Conservation (phyloP, 2,329 filamentous ascomycete genomes). For the Septoria linicola region DNA sequence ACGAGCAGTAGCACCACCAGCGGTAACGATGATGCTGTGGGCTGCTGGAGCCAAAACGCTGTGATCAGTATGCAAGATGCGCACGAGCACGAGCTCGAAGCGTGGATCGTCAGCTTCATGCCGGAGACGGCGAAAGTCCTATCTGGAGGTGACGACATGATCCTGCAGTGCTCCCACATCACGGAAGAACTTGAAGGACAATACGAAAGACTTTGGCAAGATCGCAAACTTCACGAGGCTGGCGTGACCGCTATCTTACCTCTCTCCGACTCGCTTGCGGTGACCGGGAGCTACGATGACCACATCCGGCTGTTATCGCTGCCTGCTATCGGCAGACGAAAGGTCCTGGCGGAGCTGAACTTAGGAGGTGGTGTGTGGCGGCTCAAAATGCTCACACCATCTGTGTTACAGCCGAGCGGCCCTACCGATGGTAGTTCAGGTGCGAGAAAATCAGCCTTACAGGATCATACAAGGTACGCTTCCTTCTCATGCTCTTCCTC, state of each 20-base stretch:
- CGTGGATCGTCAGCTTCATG: constrained; percentile 68
- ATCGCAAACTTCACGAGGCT: constrained; percentile 66
- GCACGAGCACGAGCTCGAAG: constrained; percentile 59
- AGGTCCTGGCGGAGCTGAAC: constrained; percentile 61
- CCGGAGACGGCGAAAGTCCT: constrained; percentile 44
- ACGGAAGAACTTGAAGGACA: constrained; percentile 3
- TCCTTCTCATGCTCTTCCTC: constrained; percentile 4
- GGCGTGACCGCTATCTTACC: constrained; percentile 87
- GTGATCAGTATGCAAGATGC: constrained; percentile 28
- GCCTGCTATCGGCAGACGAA: constrained; percentile 42
- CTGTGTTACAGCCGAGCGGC: constrained; percentile 11
- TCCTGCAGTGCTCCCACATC: constrained; percentile 47
- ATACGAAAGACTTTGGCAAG: constrained; percentile 40
- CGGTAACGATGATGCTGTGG: not conserved
- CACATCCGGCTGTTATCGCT: constrained; percentile 65
- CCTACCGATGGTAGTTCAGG: constrained; percentile 1
- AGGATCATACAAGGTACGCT: constrained; percentile 20
- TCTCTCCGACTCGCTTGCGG: constrained; percentile 59
- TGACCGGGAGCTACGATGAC: constrained; percentile 94
- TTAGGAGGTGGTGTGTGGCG: constrained; percentile 86
- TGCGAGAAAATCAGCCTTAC: constrained; percentile 8
- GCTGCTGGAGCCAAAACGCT: constrained; percentile 42
- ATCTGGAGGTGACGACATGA: constrained; percentile 75
- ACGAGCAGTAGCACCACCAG: constrained; percentile 2
- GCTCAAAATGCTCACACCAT: constrained; percentile 59